Percentiles rank a stretch among this genome's conserved stretches.
These are phyloP conservation scores for Carnegiea gigantea DNA, from an alignment of 179 eudicot genomes.

Conservation along the genomic window DNA sequence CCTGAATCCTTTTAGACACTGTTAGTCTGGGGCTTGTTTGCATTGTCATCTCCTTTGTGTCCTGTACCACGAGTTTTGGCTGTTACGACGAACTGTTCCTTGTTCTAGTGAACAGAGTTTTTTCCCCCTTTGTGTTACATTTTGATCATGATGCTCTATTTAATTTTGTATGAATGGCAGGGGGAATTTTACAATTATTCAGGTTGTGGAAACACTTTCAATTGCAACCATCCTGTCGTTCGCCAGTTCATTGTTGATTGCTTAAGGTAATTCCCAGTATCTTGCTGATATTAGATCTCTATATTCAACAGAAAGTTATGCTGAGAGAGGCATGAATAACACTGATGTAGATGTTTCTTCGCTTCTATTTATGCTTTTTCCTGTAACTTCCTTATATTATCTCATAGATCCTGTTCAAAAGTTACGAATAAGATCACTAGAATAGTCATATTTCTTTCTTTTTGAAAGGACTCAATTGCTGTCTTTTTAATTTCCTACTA, in stretches of 20 bases:
- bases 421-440: background rate
- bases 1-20: background rate
- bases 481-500: background rate
- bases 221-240: constrained; percentile 97
- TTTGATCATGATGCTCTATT: background rate
- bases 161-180: constrained; percentile 38
- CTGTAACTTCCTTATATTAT: background rate
- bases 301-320: background rate
- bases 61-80: background rate
- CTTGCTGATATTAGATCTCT: constrained; percentile 3
- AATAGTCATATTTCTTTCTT: background rate
- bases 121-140: background rate
- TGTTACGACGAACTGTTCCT: background rate
- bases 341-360: background rate
- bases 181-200: constrained; percentile 96
- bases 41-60: background rate
- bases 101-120: background rate
- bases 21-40: background rate
- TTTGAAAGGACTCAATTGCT: background rate
- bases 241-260: constrained; percentile 92
- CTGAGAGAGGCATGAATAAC: background rate
- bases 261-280: constrained; percentile 52
- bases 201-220: constrained; percentile 98
- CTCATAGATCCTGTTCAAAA: background rate
- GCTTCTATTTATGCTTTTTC: background rate